phyloP scores from a whole-genome alignment of 148 eudicot species.

The Chenopodium suecicum region DNA sequence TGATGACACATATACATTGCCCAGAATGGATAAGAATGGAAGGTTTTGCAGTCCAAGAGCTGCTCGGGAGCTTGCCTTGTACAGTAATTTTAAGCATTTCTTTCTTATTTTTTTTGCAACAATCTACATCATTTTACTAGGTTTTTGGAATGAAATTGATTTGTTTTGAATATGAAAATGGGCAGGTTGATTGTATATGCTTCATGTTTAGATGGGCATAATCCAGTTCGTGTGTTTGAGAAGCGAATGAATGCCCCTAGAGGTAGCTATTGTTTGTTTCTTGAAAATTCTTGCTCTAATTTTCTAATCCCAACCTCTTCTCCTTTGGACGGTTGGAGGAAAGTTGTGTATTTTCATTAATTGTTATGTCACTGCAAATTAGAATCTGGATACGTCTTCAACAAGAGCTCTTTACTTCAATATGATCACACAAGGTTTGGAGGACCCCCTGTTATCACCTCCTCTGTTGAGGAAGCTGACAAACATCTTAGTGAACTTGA shows the following conservation, averaged over 20 bases:
- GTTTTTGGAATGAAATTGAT: not conserved
- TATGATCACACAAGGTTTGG: conserved; percentile 85
- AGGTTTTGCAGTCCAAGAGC: conserved; percentile 93
- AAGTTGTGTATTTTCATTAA: not conserved
- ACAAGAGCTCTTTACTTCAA: conserved; percentile 46
- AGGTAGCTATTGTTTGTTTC: conserved; percentile 34
- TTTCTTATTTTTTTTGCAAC: not conserved
- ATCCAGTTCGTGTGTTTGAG: conserved; percentile 83
- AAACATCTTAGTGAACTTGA: conserved; percentile 46
- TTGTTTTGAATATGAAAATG: conserved; percentile 9
- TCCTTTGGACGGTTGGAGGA: not conserved
- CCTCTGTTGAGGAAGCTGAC: conserved; percentile 67
- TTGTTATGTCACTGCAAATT: conserved; percentile 11
- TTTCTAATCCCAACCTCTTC: not conserved
- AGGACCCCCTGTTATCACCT: conserved; percentile 62
- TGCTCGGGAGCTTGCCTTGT: conserved; percentile 90
- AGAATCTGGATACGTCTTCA: conserved; percentile 69
- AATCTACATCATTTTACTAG: not conserved
- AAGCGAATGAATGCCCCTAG: conserved; percentile 62
- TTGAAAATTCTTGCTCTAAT: not conserved
- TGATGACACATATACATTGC: conserved; percentile 30
- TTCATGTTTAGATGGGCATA: conserved; percentile 79
- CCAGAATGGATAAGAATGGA: conserved; percentile 75
- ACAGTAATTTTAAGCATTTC: conserved; percentile 23
- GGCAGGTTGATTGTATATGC: conserved; percentile 64